Conservation (phyloP, 2,329 filamentous ascomycete genomes). For the Knufia fluminis region DNA sequence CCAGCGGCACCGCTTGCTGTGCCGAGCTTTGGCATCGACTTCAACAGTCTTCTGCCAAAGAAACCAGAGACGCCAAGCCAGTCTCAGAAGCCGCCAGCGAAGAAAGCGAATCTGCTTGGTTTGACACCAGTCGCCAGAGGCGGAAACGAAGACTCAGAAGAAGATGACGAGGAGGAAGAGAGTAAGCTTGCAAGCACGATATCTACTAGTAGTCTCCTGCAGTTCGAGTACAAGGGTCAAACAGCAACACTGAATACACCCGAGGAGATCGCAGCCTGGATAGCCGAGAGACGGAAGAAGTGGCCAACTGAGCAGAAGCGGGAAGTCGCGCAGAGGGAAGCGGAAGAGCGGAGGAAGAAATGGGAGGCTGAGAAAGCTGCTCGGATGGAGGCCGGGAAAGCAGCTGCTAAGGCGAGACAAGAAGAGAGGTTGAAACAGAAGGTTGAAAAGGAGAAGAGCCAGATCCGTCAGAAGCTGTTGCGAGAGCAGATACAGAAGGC, state of each 20-base stretch:
- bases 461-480: conserved; percentile 9
- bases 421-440: conserved; percentile 26
- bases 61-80: conserved; percentile 9
- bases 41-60: conserved; percentile 17
- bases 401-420: conserved; percentile 35
- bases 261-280: conserved; percentile 68
- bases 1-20: conserved; percentile 20
- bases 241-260: conserved; percentile 44
- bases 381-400: conserved; percentile 31
- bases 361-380: conserved; percentile 52
- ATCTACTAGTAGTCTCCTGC: conserved; percentile 26
- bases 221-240: conserved; percentile 49
- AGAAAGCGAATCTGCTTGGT: conserved; percentile 39
- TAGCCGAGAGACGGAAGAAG: conserved; percentile 67
- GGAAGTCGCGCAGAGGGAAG: conserved; percentile 31
- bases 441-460: conserved; percentile 15
- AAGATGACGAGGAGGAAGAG: conserved; percentile 38
- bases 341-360: conserved; percentile 52
- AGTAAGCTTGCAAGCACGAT: conserved; percentile 29
- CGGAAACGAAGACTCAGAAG: conserved; percentile 38
- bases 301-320: conserved; percentile 70
- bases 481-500: conserved; percentile 10
- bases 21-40: conserved; percentile 21
- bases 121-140: conserved; percentile 38
- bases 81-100: conserved; percentile 31